A percentile compares a stretch with the other conserved stretches of the same genome.
These are phyloP conservation scores for Phytophthora colocasiae DNA, from an alignment of 352 stramenopile genomes.

Conservation along the genomic window DNA sequence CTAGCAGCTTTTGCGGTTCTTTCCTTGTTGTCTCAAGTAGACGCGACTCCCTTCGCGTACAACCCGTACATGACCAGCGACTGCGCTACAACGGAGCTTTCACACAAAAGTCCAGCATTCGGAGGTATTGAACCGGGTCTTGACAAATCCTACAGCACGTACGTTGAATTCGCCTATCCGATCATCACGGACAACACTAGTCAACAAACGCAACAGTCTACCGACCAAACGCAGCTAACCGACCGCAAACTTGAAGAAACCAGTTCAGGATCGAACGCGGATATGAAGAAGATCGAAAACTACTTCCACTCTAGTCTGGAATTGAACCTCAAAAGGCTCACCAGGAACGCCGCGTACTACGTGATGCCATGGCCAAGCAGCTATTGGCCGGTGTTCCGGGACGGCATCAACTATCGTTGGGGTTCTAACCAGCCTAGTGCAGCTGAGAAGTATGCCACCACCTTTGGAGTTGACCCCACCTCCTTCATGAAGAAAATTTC, in stretches of 20 bases:
- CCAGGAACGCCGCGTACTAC: not conserved
- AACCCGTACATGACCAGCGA: no score
- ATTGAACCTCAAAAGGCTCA: conserved; percentile 21
- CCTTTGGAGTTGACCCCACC: conserved; percentile 34
- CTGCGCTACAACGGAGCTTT: no score
- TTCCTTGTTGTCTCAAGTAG: no score
- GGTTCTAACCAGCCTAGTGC: not conserved
- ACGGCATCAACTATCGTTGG: conserved; percentile 63
- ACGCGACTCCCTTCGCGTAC: no score
- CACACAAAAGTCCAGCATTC: no score
- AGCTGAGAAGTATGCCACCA: conserved; percentile 35
- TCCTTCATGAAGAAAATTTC: conserved; percentile 44
- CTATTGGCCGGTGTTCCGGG: conserved; percentile 57
- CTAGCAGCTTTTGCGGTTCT: no score
- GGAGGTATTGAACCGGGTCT: no score
- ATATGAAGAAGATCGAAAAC: conserved; percentile 14
- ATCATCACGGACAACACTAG: no score
- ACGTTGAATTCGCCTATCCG: no score
- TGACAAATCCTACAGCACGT: no score
- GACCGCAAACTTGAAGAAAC: conserved; percentile 4
- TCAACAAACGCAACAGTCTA: no score
- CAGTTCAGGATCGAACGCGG: not conserved
- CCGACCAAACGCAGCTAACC: not conserved
- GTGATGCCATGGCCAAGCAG: conserved; percentile 9
- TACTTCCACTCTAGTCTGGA: conserved; percentile 20